phyloP scores from a whole-genome alignment of 179 eudicot species.

The Spergularia azorica region DNA sequence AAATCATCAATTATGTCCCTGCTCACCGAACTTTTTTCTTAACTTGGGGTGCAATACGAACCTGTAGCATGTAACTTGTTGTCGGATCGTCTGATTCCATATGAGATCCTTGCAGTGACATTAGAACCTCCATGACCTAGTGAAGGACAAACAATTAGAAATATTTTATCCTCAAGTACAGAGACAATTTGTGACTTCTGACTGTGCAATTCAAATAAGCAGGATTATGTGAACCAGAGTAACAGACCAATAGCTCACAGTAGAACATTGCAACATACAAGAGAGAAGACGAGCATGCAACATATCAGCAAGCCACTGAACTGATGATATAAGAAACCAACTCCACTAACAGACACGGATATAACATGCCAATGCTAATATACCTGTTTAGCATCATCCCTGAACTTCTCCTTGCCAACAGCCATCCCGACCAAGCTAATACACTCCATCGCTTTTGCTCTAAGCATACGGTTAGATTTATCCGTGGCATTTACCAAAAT shows the following conservation, averaged over 20 bases:
- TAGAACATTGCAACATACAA: no score
- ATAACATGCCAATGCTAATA: no score
- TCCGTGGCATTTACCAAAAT: constrained; percentile 85
- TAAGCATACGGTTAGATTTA: constrained; percentile 92
- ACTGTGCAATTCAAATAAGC: no score
- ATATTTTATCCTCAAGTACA: no score
- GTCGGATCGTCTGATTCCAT: constrained; percentile 96
- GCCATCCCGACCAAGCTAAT: constrained; percentile 97
- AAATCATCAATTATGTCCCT: background rate
- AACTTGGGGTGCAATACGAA: constrained; percentile 23
- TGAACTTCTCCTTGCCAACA: constrained; percentile 92
- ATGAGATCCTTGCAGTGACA: constrained; percentile 94
- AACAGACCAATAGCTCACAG: no score
- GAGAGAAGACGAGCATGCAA: no score
- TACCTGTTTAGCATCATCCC: constrained; percentile 95
- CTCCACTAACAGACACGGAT: no score
- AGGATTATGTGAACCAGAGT: no score
- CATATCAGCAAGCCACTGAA: no score
- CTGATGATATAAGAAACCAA: no score
- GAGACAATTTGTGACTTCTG: no score
- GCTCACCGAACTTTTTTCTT: background rate
- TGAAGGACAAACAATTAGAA: no score
- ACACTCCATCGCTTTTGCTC: constrained; percentile 99
- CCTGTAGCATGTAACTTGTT: constrained; percentile 96
- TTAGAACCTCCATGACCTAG: constrained; percentile 98